Evolutionary conservation across 2,329 filamentous ascomycete species (phyloP).

Genomic region (Aspergillus aculeatinus): DNA sequence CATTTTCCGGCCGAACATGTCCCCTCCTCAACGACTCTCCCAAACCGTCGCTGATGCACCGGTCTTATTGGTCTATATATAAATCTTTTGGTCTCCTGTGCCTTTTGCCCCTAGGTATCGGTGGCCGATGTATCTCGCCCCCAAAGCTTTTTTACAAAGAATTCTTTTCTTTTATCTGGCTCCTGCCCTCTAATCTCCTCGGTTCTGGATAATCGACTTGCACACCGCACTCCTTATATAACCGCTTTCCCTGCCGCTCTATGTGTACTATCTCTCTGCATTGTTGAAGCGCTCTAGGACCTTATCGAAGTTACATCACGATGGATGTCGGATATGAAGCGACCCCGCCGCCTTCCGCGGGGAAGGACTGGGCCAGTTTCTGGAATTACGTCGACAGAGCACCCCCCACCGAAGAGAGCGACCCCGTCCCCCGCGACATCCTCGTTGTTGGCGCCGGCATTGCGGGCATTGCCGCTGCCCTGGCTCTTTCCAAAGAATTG

Average conservation of each 20-base stretch:
- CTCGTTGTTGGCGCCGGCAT: constrained; percentile 38
- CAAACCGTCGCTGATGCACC: constrained; percentile 1
- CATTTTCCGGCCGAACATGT: constrained; percentile 12
- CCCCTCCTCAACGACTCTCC: not conserved
- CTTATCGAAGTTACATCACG: not conserved
- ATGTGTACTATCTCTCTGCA: not conserved
- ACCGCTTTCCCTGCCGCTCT: not conserved
- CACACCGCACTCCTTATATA: constrained; percentile 1
- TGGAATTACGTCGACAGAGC: constrained; percentile 2
- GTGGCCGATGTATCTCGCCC: not conserved
- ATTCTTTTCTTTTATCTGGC: not conserved
- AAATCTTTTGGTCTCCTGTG: not conserved
- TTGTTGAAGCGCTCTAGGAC: not conserved
- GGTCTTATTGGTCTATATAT: constrained; percentile 6
- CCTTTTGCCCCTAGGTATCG: not conserved
- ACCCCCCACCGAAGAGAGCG: not conserved
- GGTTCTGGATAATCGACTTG: constrained; percentile 3
- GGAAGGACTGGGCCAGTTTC: constrained; percentile 11
- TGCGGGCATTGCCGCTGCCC: constrained; percentile 34
- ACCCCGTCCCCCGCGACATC: constrained; percentile 25
- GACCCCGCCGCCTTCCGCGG: constrained; percentile 5
- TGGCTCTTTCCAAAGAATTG: constrained; percentile 34
- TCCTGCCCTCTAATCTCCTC: not conserved
- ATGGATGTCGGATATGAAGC: constrained; percentile 11
- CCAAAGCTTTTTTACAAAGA: not conserved